Percentiles rank a stretch among this genome's conserved stretches.
These are phyloP conservation scores for Coprinellus micaceus DNA, from an alignment of 768 basidiomycete genomes.

Conservation along the genomic window DNA sequence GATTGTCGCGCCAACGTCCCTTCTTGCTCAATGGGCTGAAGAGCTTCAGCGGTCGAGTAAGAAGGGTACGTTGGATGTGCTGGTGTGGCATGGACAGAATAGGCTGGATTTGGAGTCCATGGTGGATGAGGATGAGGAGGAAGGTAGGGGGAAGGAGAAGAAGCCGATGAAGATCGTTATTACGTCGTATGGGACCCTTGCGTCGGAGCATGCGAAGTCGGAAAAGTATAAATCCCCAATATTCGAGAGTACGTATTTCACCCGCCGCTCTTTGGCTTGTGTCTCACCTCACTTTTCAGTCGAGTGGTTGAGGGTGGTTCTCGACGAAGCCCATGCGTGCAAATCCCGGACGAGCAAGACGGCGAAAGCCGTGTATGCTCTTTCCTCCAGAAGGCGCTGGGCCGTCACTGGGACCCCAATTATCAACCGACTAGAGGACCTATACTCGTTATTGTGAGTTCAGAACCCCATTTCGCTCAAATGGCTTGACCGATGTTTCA, in stretches of 20 bases:
- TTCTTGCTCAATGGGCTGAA: conserved; percentile 90
- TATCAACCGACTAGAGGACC: conserved; percentile 88
- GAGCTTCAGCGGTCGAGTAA: conserved; percentile 85
- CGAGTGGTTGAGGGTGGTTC: conserved; percentile 75
- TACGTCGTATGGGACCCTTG: conserved; percentile 88
- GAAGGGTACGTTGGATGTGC: conserved; percentile 57
- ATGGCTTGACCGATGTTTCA: neutral
- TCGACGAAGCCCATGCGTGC: conserved; percentile 95
- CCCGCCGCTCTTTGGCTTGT: conserved; percentile 5
- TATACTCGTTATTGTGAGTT: conserved; percentile 75
- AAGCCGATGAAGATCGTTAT: conserved; percentile 73
- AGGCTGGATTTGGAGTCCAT: conserved; percentile 64
- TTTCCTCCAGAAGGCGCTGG: conserved; percentile 80
- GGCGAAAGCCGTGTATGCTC: conserved; percentile 83
- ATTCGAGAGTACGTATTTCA: conserved; percentile 58
- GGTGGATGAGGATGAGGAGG: conserved; percentile 55
- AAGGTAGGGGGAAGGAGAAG: conserved; percentile 22
- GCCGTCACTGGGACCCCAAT: conserved; percentile 95
- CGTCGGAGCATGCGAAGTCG: conserved; percentile 79
- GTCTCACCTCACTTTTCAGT: conserved; percentile 35
- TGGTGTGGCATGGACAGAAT: conserved; percentile 89
- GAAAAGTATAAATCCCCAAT: conserved; percentile 47
- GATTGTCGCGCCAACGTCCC: conserved; percentile 88
- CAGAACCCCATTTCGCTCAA: neutral
- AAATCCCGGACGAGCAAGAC: conserved; percentile 87